Evolutionary conservation across 2,329 filamentous ascomycete species (phyloP).

Genomic region (Phialophora tarda): DNA sequence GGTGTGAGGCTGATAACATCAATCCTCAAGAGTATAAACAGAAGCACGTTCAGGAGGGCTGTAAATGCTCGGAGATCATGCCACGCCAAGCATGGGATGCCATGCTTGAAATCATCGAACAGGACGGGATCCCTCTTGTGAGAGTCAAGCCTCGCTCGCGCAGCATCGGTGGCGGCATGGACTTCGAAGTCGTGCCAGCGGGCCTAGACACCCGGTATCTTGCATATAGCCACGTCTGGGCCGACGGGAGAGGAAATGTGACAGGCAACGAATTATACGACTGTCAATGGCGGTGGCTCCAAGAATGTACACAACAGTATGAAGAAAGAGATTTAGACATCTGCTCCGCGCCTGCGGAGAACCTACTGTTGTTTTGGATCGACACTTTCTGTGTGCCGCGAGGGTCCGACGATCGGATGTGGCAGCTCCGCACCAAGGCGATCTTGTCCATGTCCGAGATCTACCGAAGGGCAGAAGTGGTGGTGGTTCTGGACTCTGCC

Average conservation of each 20-base stretch:
- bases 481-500: slow-evolving; percentile 6
- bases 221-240: background rate
- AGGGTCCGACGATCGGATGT: slow-evolving; percentile 2
- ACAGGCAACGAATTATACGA: background rate
- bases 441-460: slow-evolving; percentile 8
- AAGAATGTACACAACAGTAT: background rate
- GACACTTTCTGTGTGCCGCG: background rate
- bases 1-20: background rate
- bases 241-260: background rate
- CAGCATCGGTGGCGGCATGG: background rate
- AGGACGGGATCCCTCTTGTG: background rate
- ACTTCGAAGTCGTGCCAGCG: background rate
- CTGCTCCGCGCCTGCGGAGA: background rate
- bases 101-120: background rate
- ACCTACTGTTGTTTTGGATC: background rate
- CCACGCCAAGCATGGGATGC: background rate
- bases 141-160: background rate
- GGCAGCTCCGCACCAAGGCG: slow-evolving; percentile 7
- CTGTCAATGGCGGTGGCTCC: background rate
- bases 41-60: background rate
- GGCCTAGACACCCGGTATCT: background rate
- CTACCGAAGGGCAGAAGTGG: slow-evolving; percentile 6
- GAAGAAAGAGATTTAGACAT: background rate
- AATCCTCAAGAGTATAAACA: background rate
- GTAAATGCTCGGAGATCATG: background rate